Percentiles rank a stretch among this genome's conserved stretches.
phyloP scores from a whole-genome alignment of 305 asterid species.

The Fraxinus angustifolia region DNA sequence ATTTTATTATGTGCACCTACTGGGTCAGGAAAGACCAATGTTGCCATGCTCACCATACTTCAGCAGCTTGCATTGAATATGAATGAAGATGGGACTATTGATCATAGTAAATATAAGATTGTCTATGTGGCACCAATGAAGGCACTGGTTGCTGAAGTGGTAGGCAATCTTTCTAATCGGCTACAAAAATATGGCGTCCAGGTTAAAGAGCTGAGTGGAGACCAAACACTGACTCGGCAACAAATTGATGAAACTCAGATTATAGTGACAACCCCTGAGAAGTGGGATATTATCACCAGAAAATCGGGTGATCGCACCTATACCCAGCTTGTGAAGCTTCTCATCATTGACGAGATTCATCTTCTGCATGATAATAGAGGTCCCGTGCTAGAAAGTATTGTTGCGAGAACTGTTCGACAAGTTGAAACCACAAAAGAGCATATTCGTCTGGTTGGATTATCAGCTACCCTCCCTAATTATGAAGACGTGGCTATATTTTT shows the following conservation, averaged over 20 bases:
- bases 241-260: slow-evolving; percentile 95
- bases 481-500: slow-evolving; percentile 81
- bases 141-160: slow-evolving; percentile 93
- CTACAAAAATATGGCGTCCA: slow-evolving; percentile 67
- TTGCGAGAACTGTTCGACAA: slow-evolving; percentile 92
- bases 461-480: slow-evolving; percentile 91
- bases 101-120: slow-evolving; percentile 70
- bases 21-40: slow-evolving; percentile 97
- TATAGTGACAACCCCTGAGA: slow-evolving; percentile 94
- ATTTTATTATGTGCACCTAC: slow-evolving; percentile 92
- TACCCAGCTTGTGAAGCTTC: slow-evolving; percentile 88
- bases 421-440: slow-evolving; percentile 84
- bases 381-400: slow-evolving; percentile 89
- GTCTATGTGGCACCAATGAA: slow-evolving; percentile 98
- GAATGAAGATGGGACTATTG: slow-evolving; percentile 70
- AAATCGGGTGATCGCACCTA: slow-evolving; percentile 94
- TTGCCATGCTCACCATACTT: slow-evolving; percentile 93
- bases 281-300: slow-evolving; percentile 96
- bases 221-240: slow-evolving; percentile 82
- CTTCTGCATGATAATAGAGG: slow-evolving; percentile 93
- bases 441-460: slow-evolving; percentile 84
- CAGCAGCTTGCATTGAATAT: slow-evolving; percentile 72
- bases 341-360: slow-evolving; percentile 89
- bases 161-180: slow-evolving; percentile 80
- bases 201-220: slow-evolving; percentile 94